Percentiles rank a stretch among this genome's conserved stretches.
Evolutionary conservation across 2,329 filamentous ascomycete genomes (phyloP).

Genomic region (Fusarium sp.): DNA sequence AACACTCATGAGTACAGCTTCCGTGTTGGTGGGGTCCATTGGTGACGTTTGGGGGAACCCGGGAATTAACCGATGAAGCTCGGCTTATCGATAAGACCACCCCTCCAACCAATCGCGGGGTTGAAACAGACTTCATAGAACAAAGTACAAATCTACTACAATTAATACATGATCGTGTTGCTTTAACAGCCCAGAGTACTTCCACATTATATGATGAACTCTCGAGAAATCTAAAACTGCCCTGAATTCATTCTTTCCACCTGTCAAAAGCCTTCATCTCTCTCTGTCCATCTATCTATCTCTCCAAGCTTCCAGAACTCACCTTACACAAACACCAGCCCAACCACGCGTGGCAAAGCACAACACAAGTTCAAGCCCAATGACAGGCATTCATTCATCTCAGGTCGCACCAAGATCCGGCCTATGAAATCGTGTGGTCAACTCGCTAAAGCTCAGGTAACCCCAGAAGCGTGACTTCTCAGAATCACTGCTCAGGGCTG

Average conservation of each 20-base stretch:
- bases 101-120: slow-evolving; percentile 31
- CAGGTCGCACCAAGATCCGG: slow-evolving; percentile 16
- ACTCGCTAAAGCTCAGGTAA: slow-evolving; percentile 17
- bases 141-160: not conserved
- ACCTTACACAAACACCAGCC: not conserved
- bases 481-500: not conserved
- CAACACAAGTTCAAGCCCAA: not conserved
- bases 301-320: not conserved
- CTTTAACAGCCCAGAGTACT: not conserved
- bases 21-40: slow-evolving; percentile 25
- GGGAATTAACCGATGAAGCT: slow-evolving; percentile 31
- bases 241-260: not conserved
- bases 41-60: slow-evolving; percentile 33
- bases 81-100: slow-evolving; percentile 25
- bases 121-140: not conserved
- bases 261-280: not conserved
- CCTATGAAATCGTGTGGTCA: slow-evolving; percentile 9
- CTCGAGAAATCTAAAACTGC: not conserved
- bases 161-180: not conserved
- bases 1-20: slow-evolving; percentile 38
- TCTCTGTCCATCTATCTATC: not conserved
- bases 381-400: not conserved
- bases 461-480: slow-evolving; percentile 1
- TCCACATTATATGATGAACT: not conserved
- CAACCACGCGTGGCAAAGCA: slow-evolving; percentile 1